These are phyloP conservation scores for Alternaria postmessia DNA, from an alignment of 2,329 filamentous ascomycete species.

Conservation along the genomic window DNA sequence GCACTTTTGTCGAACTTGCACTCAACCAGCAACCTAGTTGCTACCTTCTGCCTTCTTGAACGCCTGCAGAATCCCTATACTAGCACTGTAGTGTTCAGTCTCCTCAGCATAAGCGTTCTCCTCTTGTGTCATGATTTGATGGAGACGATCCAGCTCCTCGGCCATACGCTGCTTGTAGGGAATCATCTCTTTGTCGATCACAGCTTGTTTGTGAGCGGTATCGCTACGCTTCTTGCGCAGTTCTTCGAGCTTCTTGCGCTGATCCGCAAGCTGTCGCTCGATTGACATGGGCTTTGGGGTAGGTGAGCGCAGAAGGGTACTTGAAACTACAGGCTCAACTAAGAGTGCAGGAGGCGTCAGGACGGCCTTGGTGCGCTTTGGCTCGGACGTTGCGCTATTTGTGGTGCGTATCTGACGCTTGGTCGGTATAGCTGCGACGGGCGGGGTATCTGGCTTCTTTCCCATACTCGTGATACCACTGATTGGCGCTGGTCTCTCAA, in stretches of 20 bases:
- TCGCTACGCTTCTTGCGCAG: conserved; percentile 24
- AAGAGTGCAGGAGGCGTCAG: not conserved
- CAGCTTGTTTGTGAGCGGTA: conserved; percentile 26
- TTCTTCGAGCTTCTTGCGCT: conserved; percentile 26
- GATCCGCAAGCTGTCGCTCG: conserved; percentile 24
- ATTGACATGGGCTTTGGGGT: conserved; percentile 10
- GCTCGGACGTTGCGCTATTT: conserved; percentile 3
- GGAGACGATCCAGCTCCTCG: conserved; percentile 32
- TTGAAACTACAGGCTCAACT: not conserved
- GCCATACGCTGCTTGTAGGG: conserved; percentile 28
- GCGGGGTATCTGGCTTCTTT: not conserved
- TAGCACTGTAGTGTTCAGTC: conserved; percentile 20
- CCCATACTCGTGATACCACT: not conserved
- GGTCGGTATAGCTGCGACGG: not conserved
- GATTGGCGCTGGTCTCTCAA: not conserved
- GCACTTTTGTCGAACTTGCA: not conserved
- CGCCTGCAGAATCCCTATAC: conserved; percentile 27
- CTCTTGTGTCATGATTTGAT: conserved; percentile 28
- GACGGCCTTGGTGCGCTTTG: conserved; percentile 21
- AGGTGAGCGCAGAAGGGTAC: conserved; percentile 1
- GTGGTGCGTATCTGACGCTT: conserved; percentile 17
- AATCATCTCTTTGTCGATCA: conserved; percentile 22
- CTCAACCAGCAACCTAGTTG: not conserved
- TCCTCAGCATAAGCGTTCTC: conserved; percentile 25
- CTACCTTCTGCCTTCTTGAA: conserved; percentile 20